Percentiles rank a stretch among this genome's conserved stretches.
Conservation (phyloP, 225 moss, liverwort and hornwort genomes). For the Rhytidiadelphus loreus region DNA sequence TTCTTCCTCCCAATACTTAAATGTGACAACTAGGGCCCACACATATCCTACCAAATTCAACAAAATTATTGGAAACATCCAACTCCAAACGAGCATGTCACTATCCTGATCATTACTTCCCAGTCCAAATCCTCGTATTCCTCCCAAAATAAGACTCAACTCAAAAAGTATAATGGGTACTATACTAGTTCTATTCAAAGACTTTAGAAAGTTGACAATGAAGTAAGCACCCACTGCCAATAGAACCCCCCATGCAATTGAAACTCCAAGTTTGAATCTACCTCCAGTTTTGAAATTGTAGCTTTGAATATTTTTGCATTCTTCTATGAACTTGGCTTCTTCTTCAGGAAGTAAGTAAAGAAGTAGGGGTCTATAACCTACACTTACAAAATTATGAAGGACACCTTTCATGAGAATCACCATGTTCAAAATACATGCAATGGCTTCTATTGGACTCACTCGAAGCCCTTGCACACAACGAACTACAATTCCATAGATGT, state of each 20-base stretch:
- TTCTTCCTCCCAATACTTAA: neutral
- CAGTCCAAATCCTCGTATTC: too few relatives aligned
- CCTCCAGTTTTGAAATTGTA: rapidly evolving
- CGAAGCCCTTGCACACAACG: neutral
- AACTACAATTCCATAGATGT: too few relatives aligned
- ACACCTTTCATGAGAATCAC: neutral
- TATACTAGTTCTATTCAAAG: neutral
- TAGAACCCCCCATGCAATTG: neutral
- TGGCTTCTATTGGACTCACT: neutral
- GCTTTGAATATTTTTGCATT: rapidly evolving
- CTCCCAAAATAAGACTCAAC: neutral
- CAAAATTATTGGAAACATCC: too few relatives aligned
- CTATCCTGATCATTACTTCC: too few relatives aligned
- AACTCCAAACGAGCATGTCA: too few relatives aligned
- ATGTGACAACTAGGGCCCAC: neutral
- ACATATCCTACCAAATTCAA: neutral
- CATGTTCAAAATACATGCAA: neutral
- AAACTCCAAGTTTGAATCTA: neutral
- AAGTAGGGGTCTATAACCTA: neutral
- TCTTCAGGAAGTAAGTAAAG: neutral
- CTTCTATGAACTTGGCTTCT: neutral
- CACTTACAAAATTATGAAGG: neutral
- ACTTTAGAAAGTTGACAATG: neutral
- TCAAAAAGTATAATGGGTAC: neutral
- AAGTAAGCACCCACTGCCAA: neutral